Percentiles rank a stretch among this genome's conserved stretches.
Evolutionary conservation across 140 eudicot species (phyloP).

Genomic region (Bidens hawaiensis): DNA sequence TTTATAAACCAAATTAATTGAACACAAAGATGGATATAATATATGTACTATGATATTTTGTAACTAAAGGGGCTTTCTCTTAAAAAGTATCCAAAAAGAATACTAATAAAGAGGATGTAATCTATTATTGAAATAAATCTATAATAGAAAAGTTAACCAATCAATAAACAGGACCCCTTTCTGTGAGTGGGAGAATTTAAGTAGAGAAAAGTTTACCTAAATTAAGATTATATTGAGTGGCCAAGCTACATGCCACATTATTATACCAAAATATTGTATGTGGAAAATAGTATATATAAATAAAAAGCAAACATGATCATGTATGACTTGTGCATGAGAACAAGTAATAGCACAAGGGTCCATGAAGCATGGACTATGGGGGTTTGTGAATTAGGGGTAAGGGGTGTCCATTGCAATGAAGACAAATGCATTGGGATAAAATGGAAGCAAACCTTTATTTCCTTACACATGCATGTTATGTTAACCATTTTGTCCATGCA

Average conservation of each 20-base stretch:
- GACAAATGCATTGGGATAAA: slow-evolving; percentile 42
- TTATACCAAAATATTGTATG: slow-evolving; percentile 10
- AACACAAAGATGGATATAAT: not conserved
- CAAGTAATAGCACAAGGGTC: slow-evolving; percentile 25
- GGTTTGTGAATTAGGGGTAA: slow-evolving; percentile 15
- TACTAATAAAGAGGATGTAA: slow-evolving; percentile 15
- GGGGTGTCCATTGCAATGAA: slow-evolving; percentile 25
- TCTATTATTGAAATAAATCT: not conserved
- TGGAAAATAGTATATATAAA: slow-evolving; percentile 8
- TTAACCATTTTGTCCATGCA: slow-evolving; percentile 13
- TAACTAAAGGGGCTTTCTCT: not conserved
- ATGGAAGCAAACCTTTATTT: slow-evolving; percentile 23
- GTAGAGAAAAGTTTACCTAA: slow-evolving; percentile 14
- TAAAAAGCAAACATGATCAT: slow-evolving; percentile 18
- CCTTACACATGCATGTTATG: slow-evolving; percentile 34
- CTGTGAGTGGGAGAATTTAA: slow-evolving; percentile 26
- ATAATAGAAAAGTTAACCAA: slow-evolving; percentile 11
- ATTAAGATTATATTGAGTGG: slow-evolving; percentile 18
- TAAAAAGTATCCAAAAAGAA: slow-evolving; percentile 15
- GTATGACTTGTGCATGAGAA: slow-evolving; percentile 29
- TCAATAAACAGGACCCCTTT: slow-evolving; percentile 22
- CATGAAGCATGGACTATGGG: slow-evolving; percentile 29
- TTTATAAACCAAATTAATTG: not conserved
- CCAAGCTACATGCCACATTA: slow-evolving; percentile 15
- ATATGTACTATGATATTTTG: not conserved